Base-by-base conservation (phyloP, 2,329 filamentous ascomycete genomes). In the Lithohypha guttulata region DNA sequence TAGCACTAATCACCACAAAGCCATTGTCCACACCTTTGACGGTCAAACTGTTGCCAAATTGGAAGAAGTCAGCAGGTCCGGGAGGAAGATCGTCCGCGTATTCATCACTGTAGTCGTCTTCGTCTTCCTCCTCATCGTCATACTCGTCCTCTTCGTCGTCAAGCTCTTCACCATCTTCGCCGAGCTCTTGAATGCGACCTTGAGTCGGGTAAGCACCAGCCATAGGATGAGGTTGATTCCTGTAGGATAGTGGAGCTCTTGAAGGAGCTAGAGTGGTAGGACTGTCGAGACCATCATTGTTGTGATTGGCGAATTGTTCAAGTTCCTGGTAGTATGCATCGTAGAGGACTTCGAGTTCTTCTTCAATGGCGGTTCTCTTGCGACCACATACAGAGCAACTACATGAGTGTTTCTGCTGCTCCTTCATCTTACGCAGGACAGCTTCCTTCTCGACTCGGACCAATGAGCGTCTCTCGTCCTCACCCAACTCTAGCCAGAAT, bases 401-500 rank as follows among this genome's bases (percentile, higher is more conserved):
- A 68, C 91, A 98, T 2, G 89, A 96, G 60, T 96, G 87, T 63
- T 96, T 96, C 61, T 98, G 91, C 62, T 98, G 91, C 62, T 98
- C 91, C 70, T 98, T 98, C 91, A 98, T 98, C 69, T 98, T 98
- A 57, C 84, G 86, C 41, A 98, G 66, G 1, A 98, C 91, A 6
- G 91, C 89, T 62, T 98, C 89, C 65, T 98, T 98, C 63, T 98
- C 91, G 20, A 98, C 89, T 63, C 95, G 95, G 56, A 98, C 86
- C 32, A 98, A 69, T 11, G 84, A 91, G 59, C 93, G 91, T 52
- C 91, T 83, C 59, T 96, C 87, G 25, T 93, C 84, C 60, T 98
- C 91, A 50, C 84, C 85, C 29, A 98, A 64, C 11, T 86, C 86
- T 38, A 98, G 73, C 91, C 91, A 98, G 63, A 96, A 98, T 52